Evolutionary conservation across 495 filamentous ascomycete species (phyloP), one percentile per base, ranked within the genome.

Genomic region (Xylaria bambusicola): DNA sequence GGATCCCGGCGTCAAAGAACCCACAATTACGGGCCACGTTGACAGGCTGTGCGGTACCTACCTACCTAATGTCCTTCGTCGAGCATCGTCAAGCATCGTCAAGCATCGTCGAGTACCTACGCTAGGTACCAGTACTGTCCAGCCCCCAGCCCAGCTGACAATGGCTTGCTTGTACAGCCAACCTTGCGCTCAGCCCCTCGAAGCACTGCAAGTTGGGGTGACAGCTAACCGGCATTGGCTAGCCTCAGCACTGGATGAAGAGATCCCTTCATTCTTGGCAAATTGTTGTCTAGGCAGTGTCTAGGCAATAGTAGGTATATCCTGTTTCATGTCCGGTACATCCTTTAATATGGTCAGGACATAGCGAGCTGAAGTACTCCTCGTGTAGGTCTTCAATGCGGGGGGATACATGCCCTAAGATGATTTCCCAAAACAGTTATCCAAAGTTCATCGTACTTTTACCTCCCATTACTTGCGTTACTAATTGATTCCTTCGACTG

Each of bases 361-460:
- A n/a, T n/a, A n/a, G n/a, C n/a, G n/a, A n/a, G n/a, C n/a, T n/a
- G n/a, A n/a, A n/a, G n/a, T n/a, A n/a, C n/a, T n/a, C n/a, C n/a
- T n/a, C n/a, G n/a, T n/a, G 29, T 33, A 42, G 45, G 2, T 20
- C 12, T 7, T 42, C 18, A 42, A 44, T 44, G 52, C 17, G 52
- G 52, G 38, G 52, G 18, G 36, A 18, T 6, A 9, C 17, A 45
- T 20, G n/a, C 17, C 2, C 5, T 21, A 17, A n/a, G 36, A 3
- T 15, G 26, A 53, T 53, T 53, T 35, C 50, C 24, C 50, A 1
- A 54, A 54, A 54, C 36, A 44, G 52, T 31, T 54, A 54, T 54
- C 15, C n/a, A 54, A 23, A 18, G 52, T 54, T 13, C 17, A 20
- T 54, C 33, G 52, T 54, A 44, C 50, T 10, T 41, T 2, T 23